Percentiles rank a stretch among this genome's conserved stretches.
phyloP scores from a whole-genome alignment of 2,329 filamentous ascomycete species.

The Sporothrix pallida region DNA sequence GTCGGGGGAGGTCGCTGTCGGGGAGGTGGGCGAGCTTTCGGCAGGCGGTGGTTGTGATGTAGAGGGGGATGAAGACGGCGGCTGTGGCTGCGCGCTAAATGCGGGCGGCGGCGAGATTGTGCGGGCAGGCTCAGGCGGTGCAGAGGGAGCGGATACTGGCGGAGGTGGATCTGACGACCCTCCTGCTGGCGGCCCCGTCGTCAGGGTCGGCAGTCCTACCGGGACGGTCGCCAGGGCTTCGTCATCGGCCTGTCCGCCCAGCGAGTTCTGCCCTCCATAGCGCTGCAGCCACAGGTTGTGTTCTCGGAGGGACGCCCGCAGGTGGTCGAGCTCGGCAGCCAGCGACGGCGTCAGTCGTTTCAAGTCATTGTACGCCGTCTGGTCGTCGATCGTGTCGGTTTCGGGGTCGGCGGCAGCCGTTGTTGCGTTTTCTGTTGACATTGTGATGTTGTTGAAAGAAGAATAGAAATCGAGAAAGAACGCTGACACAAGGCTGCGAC shows the following conservation, averaged over 20 bases:
- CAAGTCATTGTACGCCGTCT: constrained; percentile 42
- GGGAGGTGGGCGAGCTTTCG: too few species aligned
- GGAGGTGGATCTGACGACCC: not conserved
- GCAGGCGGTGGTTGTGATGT: not conserved
- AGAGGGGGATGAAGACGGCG: not conserved
- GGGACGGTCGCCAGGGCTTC: constrained; percentile 13
- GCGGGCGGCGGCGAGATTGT: not conserved
- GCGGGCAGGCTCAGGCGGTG: not conserved
- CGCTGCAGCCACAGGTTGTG: constrained; percentile 44
- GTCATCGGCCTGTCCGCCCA: constrained; percentile 19
- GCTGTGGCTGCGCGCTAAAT: not conserved
- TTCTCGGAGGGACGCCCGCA: constrained; percentile 43
- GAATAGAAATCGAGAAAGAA: not conserved
- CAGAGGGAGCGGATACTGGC: not conserved
- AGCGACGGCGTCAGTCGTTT: constrained; percentile 41
- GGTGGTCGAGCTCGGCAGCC: constrained; percentile 42
- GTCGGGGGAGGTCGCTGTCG: too few species aligned
- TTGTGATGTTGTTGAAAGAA: not conserved
- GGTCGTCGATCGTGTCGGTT: constrained; percentile 14
- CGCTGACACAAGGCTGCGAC: constrained; percentile 7
- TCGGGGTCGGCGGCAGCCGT: not conserved
- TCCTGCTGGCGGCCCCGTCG: not conserved
- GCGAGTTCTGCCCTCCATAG: constrained; percentile 39
- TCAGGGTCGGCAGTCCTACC: constrained; percentile 20
- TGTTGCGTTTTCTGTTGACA: not conserved